These are phyloP conservation scores for Nigrospora osmanthi DNA, from an alignment of 2,329 filamentous ascomycete species.

Conservation along the genomic window DNA sequence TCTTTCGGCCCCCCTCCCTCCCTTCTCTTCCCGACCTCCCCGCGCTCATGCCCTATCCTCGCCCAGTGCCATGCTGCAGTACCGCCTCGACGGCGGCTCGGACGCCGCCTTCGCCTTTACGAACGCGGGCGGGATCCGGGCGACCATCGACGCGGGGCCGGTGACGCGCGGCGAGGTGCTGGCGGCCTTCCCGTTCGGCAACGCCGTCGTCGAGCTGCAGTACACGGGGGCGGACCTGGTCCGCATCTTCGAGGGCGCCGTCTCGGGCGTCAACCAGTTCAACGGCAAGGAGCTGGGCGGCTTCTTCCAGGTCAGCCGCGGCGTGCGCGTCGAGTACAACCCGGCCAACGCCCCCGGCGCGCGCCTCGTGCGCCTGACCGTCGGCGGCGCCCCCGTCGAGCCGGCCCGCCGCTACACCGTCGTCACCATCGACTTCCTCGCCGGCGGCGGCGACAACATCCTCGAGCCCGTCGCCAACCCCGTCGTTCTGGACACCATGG, in stretches of 20 bases:
- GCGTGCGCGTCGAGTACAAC: slow-evolving; percentile 51
- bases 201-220: slow-evolving; percentile 51
- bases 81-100: slow-evolving; percentile 41
- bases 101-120: slow-evolving; percentile 49
- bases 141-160: slow-evolving; percentile 51
- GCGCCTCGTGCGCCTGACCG: slow-evolving; percentile 43
- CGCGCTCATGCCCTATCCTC: no score
- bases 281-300: slow-evolving; percentile 46
- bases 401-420: slow-evolving; percentile 42
- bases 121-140: slow-evolving; percentile 57
- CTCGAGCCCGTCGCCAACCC: slow-evolving; percentile 27
- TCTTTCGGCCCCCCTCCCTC: slow-evolving; percentile 8
- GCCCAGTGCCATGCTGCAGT: slow-evolving; percentile 49
- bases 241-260: slow-evolving; percentile 50
- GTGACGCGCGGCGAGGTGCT: slow-evolving; percentile 58
- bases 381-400: slow-evolving; percentile 40
- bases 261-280: slow-evolving; percentile 45
- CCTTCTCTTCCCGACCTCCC: not conserved
- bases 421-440: slow-evolving; percentile 56
- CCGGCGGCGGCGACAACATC: slow-evolving; percentile 56
- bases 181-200: slow-evolving; percentile 59
- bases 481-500: slow-evolving; percentile 38
- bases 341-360: slow-evolving; percentile 38
- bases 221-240: slow-evolving; percentile 46
- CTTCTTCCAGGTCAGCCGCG: slow-evolving; percentile 52